These are phyloP conservation scores for Pythium pyrilobum DNA, from an alignment of 352 stramenopile genomes.

Conservation along the genomic window DNA sequence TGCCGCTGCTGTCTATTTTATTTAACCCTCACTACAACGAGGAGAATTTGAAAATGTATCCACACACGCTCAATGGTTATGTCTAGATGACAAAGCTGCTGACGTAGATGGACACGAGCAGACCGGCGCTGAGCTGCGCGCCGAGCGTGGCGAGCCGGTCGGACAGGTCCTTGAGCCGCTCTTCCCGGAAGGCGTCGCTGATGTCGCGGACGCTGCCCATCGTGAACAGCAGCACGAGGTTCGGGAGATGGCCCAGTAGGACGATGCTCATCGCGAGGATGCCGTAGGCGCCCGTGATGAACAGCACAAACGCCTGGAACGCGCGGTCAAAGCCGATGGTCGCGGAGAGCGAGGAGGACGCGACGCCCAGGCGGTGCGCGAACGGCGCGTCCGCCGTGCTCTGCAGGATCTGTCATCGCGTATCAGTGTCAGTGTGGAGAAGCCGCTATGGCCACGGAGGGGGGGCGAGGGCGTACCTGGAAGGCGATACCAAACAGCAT, in stretches of 20 bases:
- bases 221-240: constrained; percentile 54
- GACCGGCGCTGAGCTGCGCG: constrained; percentile 32
- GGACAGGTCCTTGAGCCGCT: constrained; percentile 51
- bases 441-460: background rate
- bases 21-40: background rate
- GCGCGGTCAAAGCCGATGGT: constrained; percentile 48
- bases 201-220: constrained; percentile 62
- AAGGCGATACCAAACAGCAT: constrained; percentile 56
- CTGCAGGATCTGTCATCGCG: constrained; percentile 37
- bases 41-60: no score
- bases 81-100: constrained; percentile 23
- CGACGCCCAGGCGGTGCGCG: constrained; percentile 42
- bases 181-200: constrained; percentile 63
- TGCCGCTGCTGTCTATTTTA: no score
- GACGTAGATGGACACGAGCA: constrained; percentile 52
- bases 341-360: constrained; percentile 44
- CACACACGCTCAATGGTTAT: background rate
- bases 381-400: constrained; percentile 74
- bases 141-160: constrained; percentile 46
- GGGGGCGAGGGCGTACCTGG: constrained; percentile 18
- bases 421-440: background rate
- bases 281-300: constrained; percentile 52
- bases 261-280: constrained; percentile 43
- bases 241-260: constrained; percentile 53
- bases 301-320: constrained; percentile 63